Evolutionary conservation across 2,329 filamentous ascomycete genomes (phyloP).

Genomic region (Truncatella angustata): DNA sequence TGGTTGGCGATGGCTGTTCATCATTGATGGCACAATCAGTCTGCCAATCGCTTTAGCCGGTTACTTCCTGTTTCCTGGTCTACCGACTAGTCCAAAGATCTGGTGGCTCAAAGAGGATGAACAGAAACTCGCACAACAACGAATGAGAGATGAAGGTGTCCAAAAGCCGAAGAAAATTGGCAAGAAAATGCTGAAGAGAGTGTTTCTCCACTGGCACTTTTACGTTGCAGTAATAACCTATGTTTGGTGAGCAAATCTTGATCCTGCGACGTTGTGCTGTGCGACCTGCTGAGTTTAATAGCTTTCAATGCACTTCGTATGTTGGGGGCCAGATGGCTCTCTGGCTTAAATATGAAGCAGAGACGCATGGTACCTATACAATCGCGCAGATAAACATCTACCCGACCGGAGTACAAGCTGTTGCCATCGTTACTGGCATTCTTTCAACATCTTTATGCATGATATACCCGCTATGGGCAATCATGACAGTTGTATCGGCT

Average conservation of each 20-base stretch:
- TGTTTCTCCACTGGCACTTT: constrained; percentile 26
- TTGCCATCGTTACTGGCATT: constrained; percentile 23
- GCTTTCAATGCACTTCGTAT: constrained; percentile 17
- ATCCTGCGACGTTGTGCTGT: neutral
- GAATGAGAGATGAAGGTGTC: constrained; percentile 21
- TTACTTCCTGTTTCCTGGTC: constrained; percentile 38
- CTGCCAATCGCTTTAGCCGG: constrained; percentile 48
- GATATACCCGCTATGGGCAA: constrained; percentile 31
- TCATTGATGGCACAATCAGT: constrained; percentile 52
- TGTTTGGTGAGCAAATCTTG: constrained; percentile 12
- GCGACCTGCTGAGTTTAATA: neutral
- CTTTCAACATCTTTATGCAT: constrained; percentile 29
- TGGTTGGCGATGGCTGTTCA: constrained; percentile 17
- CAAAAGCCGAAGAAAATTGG: constrained; percentile 18
- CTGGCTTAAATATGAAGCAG: constrained; percentile 18
- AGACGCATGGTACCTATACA: constrained; percentile 13
- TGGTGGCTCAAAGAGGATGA: constrained; percentile 31
- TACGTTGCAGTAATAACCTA: constrained; percentile 23
- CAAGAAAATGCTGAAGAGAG: constrained; percentile 23
- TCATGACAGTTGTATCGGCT: constrained; percentile 22
- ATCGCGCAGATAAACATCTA: constrained; percentile 18
- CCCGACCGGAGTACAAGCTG: constrained; percentile 22
- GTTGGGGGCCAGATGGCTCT: constrained; percentile 17
- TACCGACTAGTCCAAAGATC: constrained; percentile 32
- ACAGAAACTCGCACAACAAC: constrained; percentile 28